Base-by-base conservation (phyloP, 2,329 filamentous ascomycete species). In the Pseudocercospora eumusae region DNA sequence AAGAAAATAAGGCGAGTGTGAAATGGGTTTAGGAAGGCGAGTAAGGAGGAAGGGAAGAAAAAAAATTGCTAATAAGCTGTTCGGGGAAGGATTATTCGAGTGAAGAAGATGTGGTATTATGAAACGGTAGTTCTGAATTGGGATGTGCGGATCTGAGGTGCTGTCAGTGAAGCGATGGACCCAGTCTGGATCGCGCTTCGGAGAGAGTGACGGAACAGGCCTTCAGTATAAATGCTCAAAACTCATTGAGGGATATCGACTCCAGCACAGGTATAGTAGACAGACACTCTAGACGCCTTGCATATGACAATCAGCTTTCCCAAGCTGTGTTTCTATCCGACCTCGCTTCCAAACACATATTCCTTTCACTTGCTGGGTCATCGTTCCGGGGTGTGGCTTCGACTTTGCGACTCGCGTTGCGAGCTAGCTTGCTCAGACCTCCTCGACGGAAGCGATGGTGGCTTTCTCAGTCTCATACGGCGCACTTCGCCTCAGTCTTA, bases 251-350 rank as follows among this genome's bases (percentile, higher is more conserved):
- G 47, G 47, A 52, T 52, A 52, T 52, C 47, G 25, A 31, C 28
- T 3, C 11, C 47, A 50, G 45, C 45, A 49, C 15, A 21, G 11
- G 45, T 21, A 49, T 18, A 13, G 23, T 25, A 23, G 21, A 27
- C 45, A 23, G 23, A 8, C 25, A 49, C 45, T 49, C 45, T 27
- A 49, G 47, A 52, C 47, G 47, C 47, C 47, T 52, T 52, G 47
- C 47, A 52, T 28, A 15, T 49, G 15, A 47, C 9, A 13, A 13
- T 6, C 44, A 47, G 44, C 44, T 28, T 52, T 8, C 13, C 47
- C 21, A 52, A 28, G 53, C 53, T 44, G 53, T 56, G 15, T 40
- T 44, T 56, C 53, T 56, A 56, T 56, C 13, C 53, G 31, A 21
- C 53, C 53, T 40, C 52, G 25, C 47, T 52, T 28, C 47, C 47